phyloP scores from a whole-genome alignment of 371 early-diverging fungal species.

The Mortierella sp. region DNA sequence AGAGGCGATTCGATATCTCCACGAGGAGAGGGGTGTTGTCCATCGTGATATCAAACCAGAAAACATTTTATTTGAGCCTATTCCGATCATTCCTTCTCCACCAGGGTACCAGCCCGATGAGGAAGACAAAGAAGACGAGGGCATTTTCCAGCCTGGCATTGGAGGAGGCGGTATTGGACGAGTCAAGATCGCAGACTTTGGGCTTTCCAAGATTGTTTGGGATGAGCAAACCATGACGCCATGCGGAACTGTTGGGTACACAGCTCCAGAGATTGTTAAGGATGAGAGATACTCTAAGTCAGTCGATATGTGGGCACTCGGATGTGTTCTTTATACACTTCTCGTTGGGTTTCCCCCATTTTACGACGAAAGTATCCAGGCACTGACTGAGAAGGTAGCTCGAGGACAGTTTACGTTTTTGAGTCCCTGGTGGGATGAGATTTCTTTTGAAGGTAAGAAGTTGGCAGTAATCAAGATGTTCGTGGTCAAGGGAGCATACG shows the following conservation, averaged over 20 bases:
- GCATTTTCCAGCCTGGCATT: conserved; percentile 75
- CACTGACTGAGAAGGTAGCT: conserved; percentile 82
- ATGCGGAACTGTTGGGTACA: conserved; percentile 93
- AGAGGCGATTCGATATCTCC: conserved; percentile 85
- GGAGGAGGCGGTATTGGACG: conserved; percentile 87
- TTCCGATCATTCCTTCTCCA: conserved; percentile 71
- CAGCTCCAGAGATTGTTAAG: conserved; percentile 93
- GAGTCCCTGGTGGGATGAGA: conserved; percentile 93
- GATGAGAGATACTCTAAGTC: conserved; percentile 86
- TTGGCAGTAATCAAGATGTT: not conserved
- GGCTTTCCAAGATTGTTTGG: conserved; percentile 86
- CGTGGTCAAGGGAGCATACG: not conserved
- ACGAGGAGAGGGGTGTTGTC: conserved; percentile 75
- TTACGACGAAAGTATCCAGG: conserved; percentile 84
- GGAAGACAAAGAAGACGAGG: conserved; percentile 79
- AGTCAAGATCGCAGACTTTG: conserved; percentile 92
- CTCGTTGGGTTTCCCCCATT: conserved; percentile 94
- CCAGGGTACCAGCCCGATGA: conserved; percentile 62
- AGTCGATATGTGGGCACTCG: conserved; percentile 96
- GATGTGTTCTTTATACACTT: conserved; percentile 92
- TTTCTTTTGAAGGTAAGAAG: conserved; percentile 68
- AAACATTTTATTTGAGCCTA: conserved; percentile 89
- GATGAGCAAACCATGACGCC: conserved; percentile 88
- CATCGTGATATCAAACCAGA: conserved; percentile 97
- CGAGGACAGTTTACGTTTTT: conserved; percentile 81